Base-by-base conservation (phyloP, 2,329 filamentous ascomycete species). In the Trichoderma sp. region DNA sequence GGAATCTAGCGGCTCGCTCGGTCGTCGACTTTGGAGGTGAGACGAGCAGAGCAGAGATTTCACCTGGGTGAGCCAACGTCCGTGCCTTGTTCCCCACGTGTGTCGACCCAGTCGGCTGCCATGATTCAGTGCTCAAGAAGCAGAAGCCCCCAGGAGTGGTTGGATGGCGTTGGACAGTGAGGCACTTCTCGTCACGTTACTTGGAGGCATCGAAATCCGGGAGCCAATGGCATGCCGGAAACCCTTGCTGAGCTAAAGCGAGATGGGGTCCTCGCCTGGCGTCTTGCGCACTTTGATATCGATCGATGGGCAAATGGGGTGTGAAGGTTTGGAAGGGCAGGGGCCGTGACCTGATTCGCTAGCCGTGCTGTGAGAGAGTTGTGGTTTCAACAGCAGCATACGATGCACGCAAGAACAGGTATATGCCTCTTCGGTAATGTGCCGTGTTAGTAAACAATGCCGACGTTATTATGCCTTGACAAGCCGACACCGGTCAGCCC, bases 181-280 rank as follows among this genome's bases (percentile, higher is more conserved):
- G 75, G 75, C 71, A 38, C 56, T 45, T 38, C 29, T 56, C 67
- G 77, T 84, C 83, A 83, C 82, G 81, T 83, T 84, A 82, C 81
- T 50, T 56, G 76, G 77, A 81, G 79, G 78, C 78, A 77, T 79
- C 77, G 56, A 78, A 78, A 81, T 78, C 81, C 76, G 79, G 76
- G 75, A 65, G 71, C 84, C 84, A 85, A 85, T 85, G 50, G 76
- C 59, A 69, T 68, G 33, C n/a, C 35, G n/a, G 66, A 80, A 80
- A 80, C 79, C 84, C 83, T 77, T 83, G 83, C 76, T 67, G 77
- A 75, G 62, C 75, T 77, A 77, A 80, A 78, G 50, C 60, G 71
- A 53, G 59, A 73, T 35, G 60, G 69, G 29, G 29, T 9, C 60
- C 60, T 62, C 21, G 38, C 59, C 71, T 53, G 60, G 59, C 41